Percentiles rank a stretch among this genome's conserved stretches.
These are phyloP conservation scores for Mallotus japonicus DNA, from an alignment of 441 rosid species.

Conservation along the genomic window DNA sequence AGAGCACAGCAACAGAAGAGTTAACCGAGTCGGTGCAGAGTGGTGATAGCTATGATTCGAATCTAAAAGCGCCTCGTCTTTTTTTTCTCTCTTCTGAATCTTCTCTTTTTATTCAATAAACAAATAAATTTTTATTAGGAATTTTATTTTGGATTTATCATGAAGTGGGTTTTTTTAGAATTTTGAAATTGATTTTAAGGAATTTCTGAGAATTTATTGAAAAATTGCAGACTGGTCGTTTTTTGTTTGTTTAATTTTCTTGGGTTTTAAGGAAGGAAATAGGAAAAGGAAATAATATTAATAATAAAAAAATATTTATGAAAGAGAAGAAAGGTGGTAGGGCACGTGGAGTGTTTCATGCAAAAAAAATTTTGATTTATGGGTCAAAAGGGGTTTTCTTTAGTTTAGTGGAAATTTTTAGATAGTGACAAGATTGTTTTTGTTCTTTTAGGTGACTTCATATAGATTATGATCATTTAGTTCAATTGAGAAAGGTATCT, in stretches of 20 bases:
- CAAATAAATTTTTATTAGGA: background rate
- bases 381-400: background rate
- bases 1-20: background rate
- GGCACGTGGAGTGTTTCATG: conserved; percentile 52
- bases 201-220: too few species aligned
- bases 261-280: conserved; percentile 26
- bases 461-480: background rate
- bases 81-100: background rate
- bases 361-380: conserved; percentile 12
- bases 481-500: too few species aligned
- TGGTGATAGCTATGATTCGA: conserved; percentile 23
- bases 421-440: background rate
- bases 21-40: conserved; percentile 23
- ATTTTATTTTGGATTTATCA: too few species aligned
- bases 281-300: background rate
- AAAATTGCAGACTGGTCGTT: background rate
- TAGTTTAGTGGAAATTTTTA: background rate
- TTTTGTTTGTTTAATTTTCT: background rate
- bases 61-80: background rate
- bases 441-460: too few species aligned
- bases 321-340: background rate
- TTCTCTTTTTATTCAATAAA: background rate
- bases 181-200: too few species aligned
- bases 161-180: too few species aligned
- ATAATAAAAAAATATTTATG: too few species aligned